Percentiles rank a stretch among this genome's conserved stretches.
These are phyloP conservation scores for Termitomyces sp. DNA, from an alignment of 768 basidiomycete species.

Conservation along the genomic window DNA sequence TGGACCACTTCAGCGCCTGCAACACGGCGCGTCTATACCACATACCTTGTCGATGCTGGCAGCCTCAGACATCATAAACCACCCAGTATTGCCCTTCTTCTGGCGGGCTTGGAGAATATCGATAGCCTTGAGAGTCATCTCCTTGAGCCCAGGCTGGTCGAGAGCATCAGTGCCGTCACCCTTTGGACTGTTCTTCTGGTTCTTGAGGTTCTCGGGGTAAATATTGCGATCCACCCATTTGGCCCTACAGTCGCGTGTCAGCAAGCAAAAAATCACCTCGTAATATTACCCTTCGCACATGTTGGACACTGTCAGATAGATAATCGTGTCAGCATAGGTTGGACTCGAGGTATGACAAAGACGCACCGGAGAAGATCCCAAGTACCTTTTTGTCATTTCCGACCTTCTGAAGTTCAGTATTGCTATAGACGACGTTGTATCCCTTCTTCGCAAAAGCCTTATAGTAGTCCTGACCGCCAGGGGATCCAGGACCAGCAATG, in stretches of 20 bases:
- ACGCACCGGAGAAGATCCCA: constrained; percentile 43
- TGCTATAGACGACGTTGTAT: constrained; percentile 40
- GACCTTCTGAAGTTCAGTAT: constrained; percentile 31
- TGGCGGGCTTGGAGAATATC: constrained; percentile 40
- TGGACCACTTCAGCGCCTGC: background rate
- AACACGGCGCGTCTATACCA: background rate
- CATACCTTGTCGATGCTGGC: constrained; percentile 43
- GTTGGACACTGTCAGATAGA: constrained; percentile 19
- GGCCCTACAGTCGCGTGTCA: constrained; percentile 26
- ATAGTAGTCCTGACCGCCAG: constrained; percentile 40
- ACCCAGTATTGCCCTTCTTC: constrained; percentile 35
- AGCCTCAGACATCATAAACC: constrained; percentile 50
- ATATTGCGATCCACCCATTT: constrained; percentile 46
- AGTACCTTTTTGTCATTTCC: constrained; percentile 35
- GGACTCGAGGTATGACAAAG: background rate
- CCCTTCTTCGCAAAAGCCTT: constrained; percentile 38
- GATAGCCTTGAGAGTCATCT: constrained; percentile 47
- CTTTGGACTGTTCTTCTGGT: constrained; percentile 36
- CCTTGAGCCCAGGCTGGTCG: constrained; percentile 47
- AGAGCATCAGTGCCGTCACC: constrained; percentile 41
- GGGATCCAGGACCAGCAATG: constrained; percentile 35
- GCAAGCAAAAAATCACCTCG: background rate
- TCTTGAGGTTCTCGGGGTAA: constrained; percentile 34
- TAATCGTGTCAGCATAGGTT: background rate
- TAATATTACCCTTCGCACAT: constrained; percentile 12